These are phyloP conservation scores for Candida namnaoensis DNA, from an alignment of 805 yeast species.

Conservation along the genomic window DNA sequence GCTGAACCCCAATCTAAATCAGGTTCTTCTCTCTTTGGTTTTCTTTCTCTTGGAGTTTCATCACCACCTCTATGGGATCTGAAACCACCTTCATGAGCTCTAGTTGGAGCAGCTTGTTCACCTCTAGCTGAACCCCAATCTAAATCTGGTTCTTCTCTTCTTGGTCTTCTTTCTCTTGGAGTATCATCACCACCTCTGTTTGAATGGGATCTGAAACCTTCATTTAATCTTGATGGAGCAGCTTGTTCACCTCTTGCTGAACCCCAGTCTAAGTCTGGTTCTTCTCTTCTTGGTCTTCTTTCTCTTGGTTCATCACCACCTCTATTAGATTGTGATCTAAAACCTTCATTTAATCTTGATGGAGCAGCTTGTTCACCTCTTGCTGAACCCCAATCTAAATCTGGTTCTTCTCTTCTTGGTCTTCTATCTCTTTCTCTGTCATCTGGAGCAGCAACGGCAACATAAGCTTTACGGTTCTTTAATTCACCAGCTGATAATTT, in stretches of 20 bases:
- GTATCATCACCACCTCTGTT: no score
- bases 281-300: conserved; percentile 25
- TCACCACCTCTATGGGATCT: conserved; percentile 21
- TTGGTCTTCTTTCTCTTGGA: conserved; percentile 17
- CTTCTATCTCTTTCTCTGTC: conserved; percentile 16
- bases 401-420: conserved; percentile 27
- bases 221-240: conserved; percentile 25
- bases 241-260: conserved; percentile 38
- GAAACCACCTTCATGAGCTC: conserved; percentile 23
- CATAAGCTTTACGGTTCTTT: conserved; percentile 61
- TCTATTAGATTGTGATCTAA: conserved; percentile 16
- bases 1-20: conserved; percentile 48
- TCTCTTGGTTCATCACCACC: conserved; percentile 13
- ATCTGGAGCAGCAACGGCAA: conserved; percentile 74
- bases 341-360: conserved; percentile 16
- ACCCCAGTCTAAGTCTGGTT: conserved; percentile 40
- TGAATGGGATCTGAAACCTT: conserved; percentile 8
- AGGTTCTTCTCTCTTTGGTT: conserved; percentile 35
- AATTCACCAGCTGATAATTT: conserved; percentile 61
- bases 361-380: conserved; percentile 19
- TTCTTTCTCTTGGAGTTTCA: conserved; percentile 8
- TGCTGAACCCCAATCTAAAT: conserved; percentile 38
- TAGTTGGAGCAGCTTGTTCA: conserved; percentile 23
- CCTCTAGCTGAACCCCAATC: conserved; percentile 49
- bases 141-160: conserved; percentile 33